phyloP scores from a whole-genome alignment of 2,329 filamentous ascomycete species.

The Teratosphaeria zuluensis region DNA sequence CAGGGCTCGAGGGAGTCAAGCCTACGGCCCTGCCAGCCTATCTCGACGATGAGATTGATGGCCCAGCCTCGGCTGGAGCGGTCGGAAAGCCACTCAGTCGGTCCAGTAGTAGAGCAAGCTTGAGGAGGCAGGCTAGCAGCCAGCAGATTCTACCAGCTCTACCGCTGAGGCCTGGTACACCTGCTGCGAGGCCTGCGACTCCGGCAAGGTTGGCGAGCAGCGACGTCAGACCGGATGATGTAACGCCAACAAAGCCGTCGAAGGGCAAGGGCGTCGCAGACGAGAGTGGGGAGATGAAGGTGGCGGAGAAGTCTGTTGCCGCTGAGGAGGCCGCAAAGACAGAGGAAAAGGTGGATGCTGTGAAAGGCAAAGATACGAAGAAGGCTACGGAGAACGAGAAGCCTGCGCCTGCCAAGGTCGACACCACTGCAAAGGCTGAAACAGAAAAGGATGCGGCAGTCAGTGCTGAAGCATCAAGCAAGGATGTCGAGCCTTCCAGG shows the following conservation, averaged over 20 bases:
- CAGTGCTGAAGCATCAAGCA: neutral
- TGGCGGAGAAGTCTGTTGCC: neutral
- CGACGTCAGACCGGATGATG: neutral
- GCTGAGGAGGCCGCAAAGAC: slow-evolving; percentile 1
- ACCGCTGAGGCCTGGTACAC: slow-evolving; percentile 31
- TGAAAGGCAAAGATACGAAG: neutral
- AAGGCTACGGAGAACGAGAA: neutral
- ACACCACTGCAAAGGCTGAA: neutral
- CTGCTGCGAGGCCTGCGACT: slow-evolving; percentile 18
- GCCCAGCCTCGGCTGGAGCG: neutral
- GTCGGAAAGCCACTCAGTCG: slow-evolving; percentile 17
- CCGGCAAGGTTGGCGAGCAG: slow-evolving; percentile 5
- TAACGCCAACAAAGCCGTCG: slow-evolving; percentile 11
- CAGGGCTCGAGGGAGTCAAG: slow-evolving; percentile 29
- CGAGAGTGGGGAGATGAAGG: neutral
- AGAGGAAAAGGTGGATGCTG: neutral
- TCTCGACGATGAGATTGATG: slow-evolving; percentile 6
- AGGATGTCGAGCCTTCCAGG: neutral
- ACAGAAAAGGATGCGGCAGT: neutral
- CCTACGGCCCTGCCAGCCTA: slow-evolving; percentile 7
- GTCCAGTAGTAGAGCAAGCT: slow-evolving; percentile 27
- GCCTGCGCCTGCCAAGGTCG: neutral
- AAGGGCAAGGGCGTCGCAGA: slow-evolving; percentile 11
- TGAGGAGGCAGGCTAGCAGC: slow-evolving; percentile 15
- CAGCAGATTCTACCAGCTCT: slow-evolving; percentile 29